Base-by-base conservation (phyloP, 257 asterid genomes). In the Solanum rostratum region DNA sequence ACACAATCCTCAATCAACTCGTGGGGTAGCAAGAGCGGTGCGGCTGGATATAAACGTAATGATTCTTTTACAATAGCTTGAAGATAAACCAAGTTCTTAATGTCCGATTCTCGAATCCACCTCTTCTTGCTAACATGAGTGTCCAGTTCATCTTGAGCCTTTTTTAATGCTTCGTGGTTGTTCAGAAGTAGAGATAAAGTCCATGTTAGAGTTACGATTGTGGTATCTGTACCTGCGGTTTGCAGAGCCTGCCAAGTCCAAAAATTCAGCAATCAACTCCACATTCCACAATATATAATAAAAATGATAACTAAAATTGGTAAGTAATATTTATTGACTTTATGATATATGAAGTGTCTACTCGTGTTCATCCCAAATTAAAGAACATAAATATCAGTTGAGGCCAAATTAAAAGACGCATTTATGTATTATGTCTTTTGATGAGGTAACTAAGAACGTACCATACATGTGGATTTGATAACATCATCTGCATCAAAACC, bases 11-110 rank as follows among this genome's bases (percentile, higher is more conserved):
- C 85, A 0, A 22, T 65, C 0, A 88, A 82, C 39, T 87, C 82
- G 2, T 92, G 86, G 0, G 85, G 82, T 1, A 88, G 84, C 7
- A 45, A 37, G 0, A 89, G 79, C 0, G 90, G 90, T 7, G 5
- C 84, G 0, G 91, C 78, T 16, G 92, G 90, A 20, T 89, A 85
- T 6, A 93, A 62, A 6, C 94, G 88, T 10, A 91, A 27, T 2
- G 92, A 84, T 88, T 93, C 95, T 55, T 92, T 92, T 33, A 92
- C 66, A 19, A 91, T 60, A 43, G 94, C 93, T 81, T 92, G 88
- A 63, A 91, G 83, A 84, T 93, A 93, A 43, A 65, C 78, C 33
- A 91, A 39, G 3, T 85, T 91, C 3, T 86, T 81, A 3, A 92
- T 84, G 33, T 93, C 95, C 3, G 92, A 71, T 59, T 85, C 91